Percentiles rank a stretch among this genome's conserved stretches.
These are phyloP conservation scores for Suhomyces prunicola DNA, from an alignment of 805 yeast genomes.

Conservation along the genomic window DNA sequence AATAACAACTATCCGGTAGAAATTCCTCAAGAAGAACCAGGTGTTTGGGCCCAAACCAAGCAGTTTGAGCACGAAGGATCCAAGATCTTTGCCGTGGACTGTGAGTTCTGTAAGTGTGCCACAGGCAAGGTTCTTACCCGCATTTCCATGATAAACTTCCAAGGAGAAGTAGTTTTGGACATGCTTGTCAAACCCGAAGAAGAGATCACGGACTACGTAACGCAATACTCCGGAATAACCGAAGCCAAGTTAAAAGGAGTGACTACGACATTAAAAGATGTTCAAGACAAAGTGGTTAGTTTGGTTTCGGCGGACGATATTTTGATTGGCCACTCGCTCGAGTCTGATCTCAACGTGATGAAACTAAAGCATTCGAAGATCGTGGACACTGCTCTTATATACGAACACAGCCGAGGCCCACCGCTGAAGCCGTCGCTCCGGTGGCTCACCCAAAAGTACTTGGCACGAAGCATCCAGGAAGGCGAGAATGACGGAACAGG, in stretches of 20 bases:
- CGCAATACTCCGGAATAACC: conserved; percentile 85
- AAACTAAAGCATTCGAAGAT: conserved; percentile 67
- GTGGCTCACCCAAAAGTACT: conserved; percentile 58
- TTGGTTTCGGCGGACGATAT: conserved; percentile 57
- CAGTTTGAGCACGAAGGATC: conserved; percentile 55
- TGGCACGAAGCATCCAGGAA: conserved; percentile 61
- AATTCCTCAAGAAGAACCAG: conserved; percentile 9
- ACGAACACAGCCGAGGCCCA: conserved; percentile 79
- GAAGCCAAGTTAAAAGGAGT: conserved; percentile 60
- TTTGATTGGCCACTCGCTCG: conserved; percentile 86
- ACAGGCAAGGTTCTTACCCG: conserved; percentile 70
- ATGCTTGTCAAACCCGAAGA: conserved; percentile 74
- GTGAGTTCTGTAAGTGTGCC: conserved; percentile 83
- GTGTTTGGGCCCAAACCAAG: conserved; percentile 55
- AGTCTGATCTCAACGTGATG: conserved; percentile 73
- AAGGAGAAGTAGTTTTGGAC: conserved; percentile 61
- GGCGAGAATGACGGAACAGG: conserved; percentile 53
- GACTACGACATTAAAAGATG: conserved; percentile 61
- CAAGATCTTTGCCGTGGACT: conserved; percentile 77
- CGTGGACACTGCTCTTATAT: conserved; percentile 76
- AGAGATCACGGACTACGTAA: conserved; percentile 74
- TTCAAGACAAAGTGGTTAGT: conserved; percentile 54
- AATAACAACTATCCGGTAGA: conserved; percentile 56
- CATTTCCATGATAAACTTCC: conserved; percentile 67
- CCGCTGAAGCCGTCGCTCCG: conserved; percentile 77